Evolutionary conservation across 1,139 yeast genomes (phyloP).

Genomic region (Suhomyces taliae): DNA sequence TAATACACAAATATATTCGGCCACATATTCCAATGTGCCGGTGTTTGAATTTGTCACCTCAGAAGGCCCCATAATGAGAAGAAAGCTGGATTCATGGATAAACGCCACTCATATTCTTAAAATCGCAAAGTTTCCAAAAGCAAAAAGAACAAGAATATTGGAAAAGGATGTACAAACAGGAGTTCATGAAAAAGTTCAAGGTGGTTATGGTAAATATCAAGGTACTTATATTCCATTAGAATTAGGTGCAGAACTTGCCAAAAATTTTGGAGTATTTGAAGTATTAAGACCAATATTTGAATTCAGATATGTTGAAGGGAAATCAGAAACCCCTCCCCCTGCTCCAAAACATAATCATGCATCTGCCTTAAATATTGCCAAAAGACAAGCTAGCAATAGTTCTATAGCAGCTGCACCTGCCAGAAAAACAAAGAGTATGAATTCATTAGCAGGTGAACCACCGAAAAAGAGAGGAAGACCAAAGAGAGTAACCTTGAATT

Average conservation of each 20-base stretch:
- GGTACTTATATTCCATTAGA: slow-evolving; percentile 90
- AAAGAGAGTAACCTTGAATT: slow-evolving; percentile 34
- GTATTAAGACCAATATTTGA: slow-evolving; percentile 69
- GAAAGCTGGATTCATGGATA: slow-evolving; percentile 77
- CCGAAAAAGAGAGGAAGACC: slow-evolving; percentile 52
- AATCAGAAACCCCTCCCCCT: slow-evolving; percentile 68
- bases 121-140: slow-evolving; percentile 84
- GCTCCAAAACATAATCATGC: slow-evolving; percentile 86
- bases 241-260: slow-evolving; percentile 57
- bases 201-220: slow-evolving; percentile 93
- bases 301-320: slow-evolving; percentile 56
- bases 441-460: slow-evolving; percentile 27
- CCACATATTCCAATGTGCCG: slow-evolving; percentile 79
- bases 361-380: slow-evolving; percentile 52
- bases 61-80: slow-evolving; percentile 81
- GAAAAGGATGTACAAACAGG: slow-evolving; percentile 89
- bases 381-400: slow-evolving; percentile 31
- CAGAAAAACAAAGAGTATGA: slow-evolving; percentile 25
- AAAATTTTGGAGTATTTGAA: slow-evolving; percentile 69
- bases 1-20: slow-evolving; percentile 61
- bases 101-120: slow-evolving; percentile 91
- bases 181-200: slow-evolving; percentile 88
- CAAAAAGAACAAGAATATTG: slow-evolving; percentile 78
- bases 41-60: slow-evolving; percentile 69
- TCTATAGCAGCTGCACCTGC: slow-evolving; percentile 18